Evolutionary conservation across 1,139 yeast genomes (phyloP).

Genomic region (Candida pseudoviswanathii): DNA sequence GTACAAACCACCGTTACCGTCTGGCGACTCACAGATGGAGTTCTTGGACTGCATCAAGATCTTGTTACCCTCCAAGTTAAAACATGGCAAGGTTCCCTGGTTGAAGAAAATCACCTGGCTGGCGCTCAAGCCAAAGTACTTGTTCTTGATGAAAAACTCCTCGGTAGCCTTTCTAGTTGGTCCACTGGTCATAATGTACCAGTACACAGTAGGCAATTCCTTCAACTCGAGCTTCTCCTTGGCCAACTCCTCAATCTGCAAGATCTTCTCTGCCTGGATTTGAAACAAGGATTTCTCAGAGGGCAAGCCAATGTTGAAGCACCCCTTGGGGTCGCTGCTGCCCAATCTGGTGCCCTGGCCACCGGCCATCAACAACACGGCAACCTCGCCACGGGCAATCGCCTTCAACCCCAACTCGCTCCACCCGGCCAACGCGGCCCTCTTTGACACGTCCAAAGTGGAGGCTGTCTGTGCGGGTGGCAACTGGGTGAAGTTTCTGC

Average conservation of each 20-base stretch:
- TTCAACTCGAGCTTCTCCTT: slow-evolving; percentile 25
- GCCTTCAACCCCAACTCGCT: slow-evolving; percentile 63
- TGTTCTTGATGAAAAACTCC: slow-evolving; percentile 58
- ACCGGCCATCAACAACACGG: slow-evolving; percentile 91
- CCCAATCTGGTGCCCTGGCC: slow-evolving; percentile 98
- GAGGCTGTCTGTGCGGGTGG: slow-evolving; percentile 54
- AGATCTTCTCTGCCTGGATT: slow-evolving; percentile 86
- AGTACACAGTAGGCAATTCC: slow-evolving; percentile 49
- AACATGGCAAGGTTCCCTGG: slow-evolving; percentile 95
- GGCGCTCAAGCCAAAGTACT: slow-evolving; percentile 68
- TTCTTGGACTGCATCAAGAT: slow-evolving; percentile 61
- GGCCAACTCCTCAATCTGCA: slow-evolving; percentile 58
- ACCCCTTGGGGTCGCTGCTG: slow-evolving; percentile 88
- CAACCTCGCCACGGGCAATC: slow-evolving; percentile 73
- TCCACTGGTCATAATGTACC: slow-evolving; percentile 97
- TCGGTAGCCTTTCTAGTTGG: slow-evolving; percentile 85
- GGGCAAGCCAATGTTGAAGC: slow-evolving; percentile 85
- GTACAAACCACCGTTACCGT: slow-evolving; percentile 97
- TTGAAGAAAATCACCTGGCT: slow-evolving; percentile 76
- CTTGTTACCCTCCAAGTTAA: slow-evolving; percentile 67
- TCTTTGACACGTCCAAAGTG: slow-evolving; percentile 39
- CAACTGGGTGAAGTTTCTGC: slow-evolving; percentile 50
- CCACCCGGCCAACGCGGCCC: slow-evolving; percentile 51
- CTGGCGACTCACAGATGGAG: slow-evolving; percentile 83
- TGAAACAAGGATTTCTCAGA: slow-evolving; percentile 84